These are phyloP conservation scores for Volvox carteri DNA, from an alignment of 163 green algal genomes.

Conservation along the genomic window DNA sequence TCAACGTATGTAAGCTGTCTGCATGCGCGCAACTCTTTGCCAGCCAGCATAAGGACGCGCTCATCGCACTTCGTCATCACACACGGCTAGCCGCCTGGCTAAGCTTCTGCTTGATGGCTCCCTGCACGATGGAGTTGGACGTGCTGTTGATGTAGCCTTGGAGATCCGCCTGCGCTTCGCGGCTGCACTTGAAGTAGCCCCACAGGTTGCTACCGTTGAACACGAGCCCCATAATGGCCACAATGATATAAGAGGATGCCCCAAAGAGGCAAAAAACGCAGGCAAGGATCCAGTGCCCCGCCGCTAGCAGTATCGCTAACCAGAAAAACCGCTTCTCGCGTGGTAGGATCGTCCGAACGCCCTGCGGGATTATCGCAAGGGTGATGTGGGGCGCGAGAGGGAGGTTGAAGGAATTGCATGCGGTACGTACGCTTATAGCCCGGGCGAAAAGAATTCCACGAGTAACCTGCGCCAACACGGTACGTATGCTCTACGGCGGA, in stretches of 20 bases:
- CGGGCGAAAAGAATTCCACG: too few relatives aligned
- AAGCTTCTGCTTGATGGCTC: constrained; percentile 53
- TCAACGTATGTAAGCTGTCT: too few relatives aligned
- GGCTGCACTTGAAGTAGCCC: constrained; percentile 92
- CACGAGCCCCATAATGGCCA: constrained; percentile 85
- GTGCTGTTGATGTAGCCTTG: constrained; percentile 74
- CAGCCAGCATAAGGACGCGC: too few relatives aligned
- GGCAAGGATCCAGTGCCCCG: constrained; percentile 72
- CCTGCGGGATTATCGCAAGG: constrained; percentile 67
- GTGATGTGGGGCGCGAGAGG: background rate
- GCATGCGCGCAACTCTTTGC: too few relatives aligned
- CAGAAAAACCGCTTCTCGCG: constrained; percentile 88
- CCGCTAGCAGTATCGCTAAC: constrained; percentile 78
- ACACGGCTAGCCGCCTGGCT: constrained; percentile 40
- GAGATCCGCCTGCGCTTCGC: constrained; percentile 80
- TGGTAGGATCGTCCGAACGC: constrained; percentile 78
- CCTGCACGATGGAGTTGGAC: constrained; percentile 63
- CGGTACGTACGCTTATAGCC: too few relatives aligned
- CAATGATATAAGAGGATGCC: constrained; percentile 75
- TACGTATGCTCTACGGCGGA: too few relatives aligned
- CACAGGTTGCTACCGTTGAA: constrained; percentile 88
- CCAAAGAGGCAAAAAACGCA: constrained; percentile 80
- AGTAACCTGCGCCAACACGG: too few relatives aligned
- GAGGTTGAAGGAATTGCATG: too few relatives aligned
- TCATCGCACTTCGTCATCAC: too few relatives aligned